Evolutionary conservation across 371 early-diverging fungal species (phyloP).

Genomic region (Mucor lusitanicus): DNA sequence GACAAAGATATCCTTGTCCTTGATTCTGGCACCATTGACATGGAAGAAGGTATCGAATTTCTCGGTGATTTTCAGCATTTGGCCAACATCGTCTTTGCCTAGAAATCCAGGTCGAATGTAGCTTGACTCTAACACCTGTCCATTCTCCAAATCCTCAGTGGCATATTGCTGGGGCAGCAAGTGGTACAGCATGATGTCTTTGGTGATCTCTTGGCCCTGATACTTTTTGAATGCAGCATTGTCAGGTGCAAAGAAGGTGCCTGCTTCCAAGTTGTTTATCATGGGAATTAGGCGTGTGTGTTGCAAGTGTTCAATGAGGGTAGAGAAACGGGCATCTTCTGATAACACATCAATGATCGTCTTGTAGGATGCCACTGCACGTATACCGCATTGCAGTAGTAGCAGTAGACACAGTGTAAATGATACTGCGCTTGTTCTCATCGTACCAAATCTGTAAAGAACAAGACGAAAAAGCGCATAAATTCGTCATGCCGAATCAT

Average conservation of each 20-base stretch:
- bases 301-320: slow-evolving; percentile 33
- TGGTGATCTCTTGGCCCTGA: slow-evolving; percentile 23
- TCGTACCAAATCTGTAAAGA: background rate
- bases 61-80: slow-evolving; percentile 39
- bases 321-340: slow-evolving; percentile 28
- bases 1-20: slow-evolving; percentile 34
- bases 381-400: background rate
- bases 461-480: background rate
- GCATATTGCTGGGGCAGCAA: slow-evolving; percentile 30
- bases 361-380: slow-evolving; percentile 7
- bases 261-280: slow-evolving; percentile 42
- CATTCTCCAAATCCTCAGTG: slow-evolving; percentile 29
- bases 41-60: slow-evolving; percentile 21
- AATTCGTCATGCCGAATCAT: background rate
- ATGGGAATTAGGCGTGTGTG: slow-evolving; percentile 29
- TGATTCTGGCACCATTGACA: slow-evolving; percentile 19
- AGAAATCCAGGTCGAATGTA: slow-evolving; percentile 43
- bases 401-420: background rate
- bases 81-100: slow-evolving; percentile 34
- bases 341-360: slow-evolving; percentile 31
- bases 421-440: background rate
- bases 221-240: slow-evolving; percentile 47
- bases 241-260: slow-evolving; percentile 60
- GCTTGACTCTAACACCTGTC: slow-evolving; percentile 45
- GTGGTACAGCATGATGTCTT: slow-evolving; percentile 45